phyloP scores from a whole-genome alignment of 2,329 filamentous ascomycete genomes.

The Scleromitrula shiraiana region DNA sequence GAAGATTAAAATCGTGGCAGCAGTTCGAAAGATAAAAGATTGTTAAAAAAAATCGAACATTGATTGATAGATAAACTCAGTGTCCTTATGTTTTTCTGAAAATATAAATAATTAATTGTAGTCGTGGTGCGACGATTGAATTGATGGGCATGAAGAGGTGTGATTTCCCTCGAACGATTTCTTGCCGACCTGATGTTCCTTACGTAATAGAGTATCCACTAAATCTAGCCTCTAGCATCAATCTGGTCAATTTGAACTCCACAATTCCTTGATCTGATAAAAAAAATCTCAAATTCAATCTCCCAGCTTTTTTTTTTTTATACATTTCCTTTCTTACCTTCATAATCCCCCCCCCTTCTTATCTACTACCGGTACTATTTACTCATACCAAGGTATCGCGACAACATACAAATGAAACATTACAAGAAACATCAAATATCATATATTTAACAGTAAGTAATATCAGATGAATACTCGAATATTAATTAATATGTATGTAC shows the following conservation, averaged over 20 bases:
- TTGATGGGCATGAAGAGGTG: background rate
- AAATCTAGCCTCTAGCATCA: background rate
- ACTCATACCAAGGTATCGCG: too few species aligned
- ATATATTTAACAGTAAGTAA: background rate
- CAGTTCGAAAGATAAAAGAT: conserved; percentile 2
- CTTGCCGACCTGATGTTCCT: background rate
- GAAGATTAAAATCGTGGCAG: background rate
- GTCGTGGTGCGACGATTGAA: background rate
- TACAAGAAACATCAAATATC: background rate
- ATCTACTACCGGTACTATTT: too few species aligned
- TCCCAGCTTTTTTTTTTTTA: background rate
- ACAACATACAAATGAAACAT: background rate
- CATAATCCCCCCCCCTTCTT: too few species aligned
- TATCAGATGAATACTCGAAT: background rate
- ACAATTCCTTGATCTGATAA: conserved; percentile 1
- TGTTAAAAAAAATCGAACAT: background rate
- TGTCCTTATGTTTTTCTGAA: background rate
- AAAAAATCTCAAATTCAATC: background rate
- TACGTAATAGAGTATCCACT: too few species aligned
- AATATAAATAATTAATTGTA: background rate
- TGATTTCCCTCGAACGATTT: conserved; percentile 10
- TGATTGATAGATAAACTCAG: background rate
- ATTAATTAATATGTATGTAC: background rate
- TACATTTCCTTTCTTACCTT: too few species aligned
- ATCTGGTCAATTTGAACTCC: background rate